Base-by-base conservation (phyloP, 805 yeast species). In the Candida nonsorbophila region DNA sequence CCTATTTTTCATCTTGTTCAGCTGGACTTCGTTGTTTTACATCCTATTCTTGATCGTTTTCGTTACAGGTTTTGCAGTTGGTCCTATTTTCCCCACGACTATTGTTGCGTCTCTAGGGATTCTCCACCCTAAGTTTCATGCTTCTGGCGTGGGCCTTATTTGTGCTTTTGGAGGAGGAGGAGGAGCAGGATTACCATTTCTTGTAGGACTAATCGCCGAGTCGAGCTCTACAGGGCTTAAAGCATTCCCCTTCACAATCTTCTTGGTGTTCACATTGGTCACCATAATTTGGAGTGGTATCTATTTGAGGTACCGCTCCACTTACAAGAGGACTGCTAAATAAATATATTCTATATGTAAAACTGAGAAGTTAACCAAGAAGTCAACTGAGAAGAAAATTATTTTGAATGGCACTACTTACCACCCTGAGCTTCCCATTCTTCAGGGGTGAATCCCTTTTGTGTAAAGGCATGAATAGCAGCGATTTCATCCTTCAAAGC, bases 381-480 rank as follows among this genome's bases (percentile, higher is more conserved):
- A 11, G 20, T 6, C n/a, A 7, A 25, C 17, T n/a, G 5, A 25
- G 16, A 13, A 13, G 26, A 13, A 7, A 23, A 23, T 6, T 9
- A 13, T 8, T n/a, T 12, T 13, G 12, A 15, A 25, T 18, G 19
- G 22, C 17, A 8, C 17, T 17, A 14, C 14, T 34, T 30, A 4
- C 67, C 67, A 5, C 66, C 67, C 34, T 62, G 69, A 4, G 46
- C 45, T 20, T 30, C 30, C 95, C 96, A 90, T 54, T 90, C 98
- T n/a, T 74, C 84, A 1, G 79, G 77, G 0, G 97, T 88, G 49
- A 77, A 90, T 8, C 66, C 83, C 58, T 85, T 87, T 48, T 92
- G 97, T 1, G 96, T 86, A 54, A 94, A 92, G 0, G 99, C 97
- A 57, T 92, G 99, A 25, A 92, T 88, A 4, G 67, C 58, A 0